Conservation (phyloP, 768 basidiomycete genomes). For the Hygrocybe coccinea region DNA sequence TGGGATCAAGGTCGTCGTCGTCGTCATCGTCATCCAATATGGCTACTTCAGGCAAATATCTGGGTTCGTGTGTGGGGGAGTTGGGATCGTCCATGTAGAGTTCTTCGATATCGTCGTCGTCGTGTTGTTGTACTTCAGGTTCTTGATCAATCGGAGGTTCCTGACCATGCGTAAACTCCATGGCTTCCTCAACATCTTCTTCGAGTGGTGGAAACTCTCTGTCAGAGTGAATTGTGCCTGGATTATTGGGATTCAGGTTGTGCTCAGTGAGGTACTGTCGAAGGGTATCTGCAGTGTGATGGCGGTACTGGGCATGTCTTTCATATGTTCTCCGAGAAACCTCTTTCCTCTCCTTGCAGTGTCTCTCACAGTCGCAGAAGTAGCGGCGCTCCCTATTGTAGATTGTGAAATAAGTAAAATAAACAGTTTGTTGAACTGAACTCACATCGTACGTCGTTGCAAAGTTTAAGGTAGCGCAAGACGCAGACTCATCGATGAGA, state of each 20-base stretch:
- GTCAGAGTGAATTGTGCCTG: no score
- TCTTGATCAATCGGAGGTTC: no score
- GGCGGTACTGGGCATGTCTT: background rate
- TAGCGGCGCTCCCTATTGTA: slow-evolving; percentile 23
- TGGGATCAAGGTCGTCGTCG: background rate
- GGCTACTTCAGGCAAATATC: background rate
- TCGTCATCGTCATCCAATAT: background rate
- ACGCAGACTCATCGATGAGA: no score
- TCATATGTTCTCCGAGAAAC: background rate
- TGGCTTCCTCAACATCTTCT: background rate
- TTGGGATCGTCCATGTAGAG: no score
- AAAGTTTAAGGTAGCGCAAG: no score
- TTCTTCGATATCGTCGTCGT: no score
- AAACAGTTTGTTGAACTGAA: no score
- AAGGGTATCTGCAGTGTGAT: background rate
- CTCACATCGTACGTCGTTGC: no score
- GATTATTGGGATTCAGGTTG: background rate
- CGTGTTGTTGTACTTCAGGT: no score
- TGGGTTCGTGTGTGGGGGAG: background rate
- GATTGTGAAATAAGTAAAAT: no score
- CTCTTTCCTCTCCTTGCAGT: background rate
- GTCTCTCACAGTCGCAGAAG: background rate
- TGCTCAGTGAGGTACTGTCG: background rate
- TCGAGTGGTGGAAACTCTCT: background rate
- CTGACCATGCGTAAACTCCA: no score